Base-by-base conservation (phyloP, 1,139 yeast species). In the Taphrina communis region DNA sequence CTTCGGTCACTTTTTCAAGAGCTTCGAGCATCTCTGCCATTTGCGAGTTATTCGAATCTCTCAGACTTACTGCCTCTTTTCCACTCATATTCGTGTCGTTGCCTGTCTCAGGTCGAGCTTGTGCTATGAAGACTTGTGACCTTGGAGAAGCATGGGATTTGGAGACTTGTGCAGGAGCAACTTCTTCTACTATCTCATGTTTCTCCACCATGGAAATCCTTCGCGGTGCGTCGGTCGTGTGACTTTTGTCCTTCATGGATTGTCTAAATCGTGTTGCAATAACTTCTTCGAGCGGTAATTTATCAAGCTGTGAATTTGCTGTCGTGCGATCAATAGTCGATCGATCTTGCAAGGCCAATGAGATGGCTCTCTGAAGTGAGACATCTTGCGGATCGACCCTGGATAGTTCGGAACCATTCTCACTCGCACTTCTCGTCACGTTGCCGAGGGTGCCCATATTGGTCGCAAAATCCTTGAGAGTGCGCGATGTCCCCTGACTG, bases 321-420 rank as follows among this genome's bases (percentile, higher is more conserved):
- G 1, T 36, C 9, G 36, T 7, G 38, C 36, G 25, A 25, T 58
- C 53, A 7, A 9, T 25, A 8, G 14, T 44, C 11, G 38, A 14
- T 38, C 35, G 39, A 35, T 19, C 21, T 35, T 51, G 39, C 38
- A 63, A 46, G 8, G 67, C 67, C 41, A 35, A 8, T 19, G 58
- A 53, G 14, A 63, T 63, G 36, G 67, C 67, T 53, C 42, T 17
- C 35, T 63, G 67, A 6, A 63, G 39, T 8, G 67, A 55, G 11
- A 59, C 44, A 6, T 52, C 61, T 31, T 58, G 62, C 12, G 62
- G 46, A 38, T 63, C 61, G 46, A 63, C 61, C 21, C 41, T 63
- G 9, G 67, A 63, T 14, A 63, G 46, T 12, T 46, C 67, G 0
- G 61, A 63, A 19, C 46, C 61, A 52, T 12, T 12, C 6, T 42